A percentile compares a stretch with the other conserved stretches of the same genome.
phyloP scores from a whole-genome alignment of 345 rosid species.

The Eucalyptus sp. region DNA sequence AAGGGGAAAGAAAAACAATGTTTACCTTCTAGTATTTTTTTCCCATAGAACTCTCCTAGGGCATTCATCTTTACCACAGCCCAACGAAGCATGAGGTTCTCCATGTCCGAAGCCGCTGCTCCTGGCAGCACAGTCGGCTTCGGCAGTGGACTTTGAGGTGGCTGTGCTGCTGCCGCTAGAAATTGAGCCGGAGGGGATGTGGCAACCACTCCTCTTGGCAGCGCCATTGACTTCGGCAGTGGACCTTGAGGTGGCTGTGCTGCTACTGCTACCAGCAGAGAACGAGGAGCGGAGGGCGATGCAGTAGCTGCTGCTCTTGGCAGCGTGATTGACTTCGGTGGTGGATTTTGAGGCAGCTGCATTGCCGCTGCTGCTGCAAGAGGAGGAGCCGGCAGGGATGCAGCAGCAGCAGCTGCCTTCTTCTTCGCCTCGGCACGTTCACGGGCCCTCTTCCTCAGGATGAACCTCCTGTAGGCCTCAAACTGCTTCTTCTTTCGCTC shows the following conservation, averaged over 20 bases:
- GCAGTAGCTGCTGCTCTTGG: not conserved
- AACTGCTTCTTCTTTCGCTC: not conserved
- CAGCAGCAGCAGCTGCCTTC: not conserved
- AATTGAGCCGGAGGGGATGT: not conserved
- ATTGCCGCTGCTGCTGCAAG: not conserved
- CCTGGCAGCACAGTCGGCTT: not conserved
- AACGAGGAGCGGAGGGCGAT: not conserved
- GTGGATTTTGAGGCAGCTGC: not conserved
- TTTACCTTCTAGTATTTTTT: not conserved
- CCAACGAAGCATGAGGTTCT: not conserved
- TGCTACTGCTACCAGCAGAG: too few relatives aligned
- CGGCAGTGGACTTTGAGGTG: not conserved
- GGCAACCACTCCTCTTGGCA: not conserved
- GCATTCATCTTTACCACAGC: not conserved
- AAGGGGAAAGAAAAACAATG: not conserved
- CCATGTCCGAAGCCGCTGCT: not conserved
- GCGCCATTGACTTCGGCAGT: not conserved
- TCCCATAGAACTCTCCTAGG: not conserved
- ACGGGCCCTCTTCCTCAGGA: not conserved
- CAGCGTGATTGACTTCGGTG: not conserved
- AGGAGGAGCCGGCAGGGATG: not conserved
- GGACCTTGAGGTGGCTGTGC: not conserved
- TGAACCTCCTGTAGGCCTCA: not conserved
- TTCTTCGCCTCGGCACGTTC: not conserved
- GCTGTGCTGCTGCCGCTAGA: not conserved